phyloP scores from a whole-genome alignment of 208 protist genomes.

The Trypanosoma brucei region DNA sequence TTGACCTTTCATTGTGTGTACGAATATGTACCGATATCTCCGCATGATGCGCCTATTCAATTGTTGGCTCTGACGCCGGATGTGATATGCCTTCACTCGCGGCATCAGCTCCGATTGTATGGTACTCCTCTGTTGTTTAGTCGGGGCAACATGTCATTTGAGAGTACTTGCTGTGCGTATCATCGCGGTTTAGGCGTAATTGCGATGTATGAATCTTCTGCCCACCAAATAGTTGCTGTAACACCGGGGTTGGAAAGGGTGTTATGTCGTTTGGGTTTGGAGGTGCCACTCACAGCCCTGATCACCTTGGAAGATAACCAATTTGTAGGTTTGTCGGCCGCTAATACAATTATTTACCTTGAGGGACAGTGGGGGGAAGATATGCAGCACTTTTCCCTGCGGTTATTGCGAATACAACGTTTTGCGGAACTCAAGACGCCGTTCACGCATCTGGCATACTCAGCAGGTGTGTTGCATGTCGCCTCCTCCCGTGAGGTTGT shows the following conservation, averaged over 20 bases:
- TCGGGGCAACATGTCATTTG: constrained; percentile 13
- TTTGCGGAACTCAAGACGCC: constrained; percentile 3
- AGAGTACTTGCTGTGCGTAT: constrained; percentile 30
- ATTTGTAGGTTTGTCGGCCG: constrained; percentile 22
- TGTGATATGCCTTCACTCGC: constrained; percentile 32
- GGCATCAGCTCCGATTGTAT: constrained; percentile 19
- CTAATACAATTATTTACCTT: constrained; percentile 24
- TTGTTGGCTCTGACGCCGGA: constrained; percentile 15
- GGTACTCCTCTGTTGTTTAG: constrained; percentile 6
- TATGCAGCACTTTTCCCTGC: background rate
- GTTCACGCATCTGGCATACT: constrained; percentile 14
- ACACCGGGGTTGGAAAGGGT: constrained; percentile 4
- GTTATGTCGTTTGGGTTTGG: constrained; percentile 17
- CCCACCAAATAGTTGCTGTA: constrained; percentile 29
- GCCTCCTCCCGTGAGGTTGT: constrained; percentile 13
- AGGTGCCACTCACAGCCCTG: constrained; percentile 23
- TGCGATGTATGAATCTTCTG: constrained; percentile 21
- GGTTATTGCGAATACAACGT: background rate
- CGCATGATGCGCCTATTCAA: constrained; percentile 20
- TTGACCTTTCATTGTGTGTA: constrained; percentile 21
- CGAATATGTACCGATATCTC: constrained; percentile 21
- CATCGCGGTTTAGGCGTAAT: constrained; percentile 23
- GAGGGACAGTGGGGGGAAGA: constrained; percentile 13
- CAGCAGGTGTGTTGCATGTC: constrained; percentile 11
- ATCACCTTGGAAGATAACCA: constrained; percentile 4